These are phyloP conservation scores for Nemania bipapillata DNA, from an alignment of 2,329 filamentous ascomycete genomes.

Conservation along the genomic window DNA sequence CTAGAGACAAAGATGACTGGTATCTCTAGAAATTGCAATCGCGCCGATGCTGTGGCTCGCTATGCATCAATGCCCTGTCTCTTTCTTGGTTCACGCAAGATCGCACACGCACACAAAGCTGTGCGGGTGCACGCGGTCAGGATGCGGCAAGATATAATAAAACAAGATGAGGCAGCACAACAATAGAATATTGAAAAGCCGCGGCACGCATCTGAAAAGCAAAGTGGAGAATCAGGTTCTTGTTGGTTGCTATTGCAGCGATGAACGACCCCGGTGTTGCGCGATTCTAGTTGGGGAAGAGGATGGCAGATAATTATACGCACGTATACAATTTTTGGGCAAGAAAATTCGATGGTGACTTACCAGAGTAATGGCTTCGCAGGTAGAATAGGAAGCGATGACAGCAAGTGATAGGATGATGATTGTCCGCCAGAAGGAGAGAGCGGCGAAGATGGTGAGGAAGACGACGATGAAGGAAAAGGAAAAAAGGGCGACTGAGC, in stretches of 20 bases:
- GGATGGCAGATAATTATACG: neutral
- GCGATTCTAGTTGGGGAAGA: constrained; percentile 15
- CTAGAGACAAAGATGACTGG: constrained; percentile 11
- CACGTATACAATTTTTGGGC: constrained; percentile 5
- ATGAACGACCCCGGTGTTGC: constrained; percentile 25
- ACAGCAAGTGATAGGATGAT: constrained; percentile 37
- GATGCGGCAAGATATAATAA: constrained; percentile 12
- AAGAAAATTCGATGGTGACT: constrained; percentile 24
- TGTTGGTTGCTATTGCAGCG: constrained; percentile 16
- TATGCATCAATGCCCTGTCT: constrained; percentile 1
- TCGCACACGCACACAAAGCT: constrained; percentile 22
- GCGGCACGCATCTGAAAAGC: constrained; percentile 15
- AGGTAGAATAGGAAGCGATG: constrained; percentile 33
- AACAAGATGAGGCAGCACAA: constrained; percentile 13
- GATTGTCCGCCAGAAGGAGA: constrained; percentile 36
- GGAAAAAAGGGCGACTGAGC: constrained; percentile 50
- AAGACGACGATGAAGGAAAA: constrained; percentile 45
- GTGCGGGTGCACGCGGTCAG: constrained; percentile 21
- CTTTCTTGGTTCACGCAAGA: constrained; percentile 2
- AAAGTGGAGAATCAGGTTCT: constrained; percentile 15
- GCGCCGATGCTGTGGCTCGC: constrained; percentile 15
- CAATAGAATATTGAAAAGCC: constrained; percentile 1
- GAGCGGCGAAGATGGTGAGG: constrained; percentile 41
- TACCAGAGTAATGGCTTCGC: constrained; percentile 31
- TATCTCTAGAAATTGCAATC: neutral